Conservation (phyloP, 805 yeast genomes). For the Lachancea kluyveri region DNA sequence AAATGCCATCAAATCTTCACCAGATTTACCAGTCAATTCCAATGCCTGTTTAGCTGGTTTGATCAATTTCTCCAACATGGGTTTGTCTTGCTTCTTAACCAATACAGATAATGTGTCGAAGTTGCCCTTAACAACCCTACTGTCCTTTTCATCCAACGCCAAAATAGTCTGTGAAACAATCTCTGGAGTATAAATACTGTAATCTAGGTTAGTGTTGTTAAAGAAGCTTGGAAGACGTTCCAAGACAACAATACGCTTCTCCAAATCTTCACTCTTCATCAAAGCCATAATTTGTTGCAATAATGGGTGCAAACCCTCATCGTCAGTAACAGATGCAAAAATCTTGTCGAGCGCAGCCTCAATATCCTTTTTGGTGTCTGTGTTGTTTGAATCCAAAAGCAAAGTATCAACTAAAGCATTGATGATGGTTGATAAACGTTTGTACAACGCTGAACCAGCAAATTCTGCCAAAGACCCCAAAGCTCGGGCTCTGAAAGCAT, state of each 20-base stretch:
- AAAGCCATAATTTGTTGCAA: conserved; percentile 73
- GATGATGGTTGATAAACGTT: conserved; percentile 65
- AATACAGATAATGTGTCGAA: conserved; percentile 60
- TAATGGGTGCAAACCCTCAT: conserved; percentile 77
- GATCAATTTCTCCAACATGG: conserved; percentile 67
- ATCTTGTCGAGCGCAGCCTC: conserved; percentile 57
- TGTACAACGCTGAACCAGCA: conserved; percentile 77
- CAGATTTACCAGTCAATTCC: conserved; percentile 52
- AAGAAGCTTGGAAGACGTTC: conserved; percentile 70
- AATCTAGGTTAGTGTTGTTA: conserved; percentile 56
- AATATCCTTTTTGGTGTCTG: conserved; percentile 35
- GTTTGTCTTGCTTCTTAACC: conserved; percentile 68
- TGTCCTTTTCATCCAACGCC: conserved; percentile 65
- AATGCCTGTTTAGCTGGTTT: conserved; percentile 76
- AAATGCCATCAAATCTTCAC: conserved; percentile 69
- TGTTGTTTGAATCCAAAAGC: conserved; percentile 32
- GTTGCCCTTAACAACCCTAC: conserved; percentile 55
- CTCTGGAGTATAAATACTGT: conserved; percentile 67
- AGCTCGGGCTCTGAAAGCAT: conserved; percentile 79
- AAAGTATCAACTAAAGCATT: conserved; percentile 65
- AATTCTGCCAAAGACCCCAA: conserved; percentile 82
- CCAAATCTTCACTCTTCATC: conserved; percentile 68
- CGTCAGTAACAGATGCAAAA: conserved; percentile 66
- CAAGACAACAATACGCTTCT: conserved; percentile 56
- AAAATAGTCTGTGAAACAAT: conserved; percentile 64